Base-by-base conservation (phyloP, 495 filamentous ascomycete species). In the Hyaloscypha bicolor region DNA sequence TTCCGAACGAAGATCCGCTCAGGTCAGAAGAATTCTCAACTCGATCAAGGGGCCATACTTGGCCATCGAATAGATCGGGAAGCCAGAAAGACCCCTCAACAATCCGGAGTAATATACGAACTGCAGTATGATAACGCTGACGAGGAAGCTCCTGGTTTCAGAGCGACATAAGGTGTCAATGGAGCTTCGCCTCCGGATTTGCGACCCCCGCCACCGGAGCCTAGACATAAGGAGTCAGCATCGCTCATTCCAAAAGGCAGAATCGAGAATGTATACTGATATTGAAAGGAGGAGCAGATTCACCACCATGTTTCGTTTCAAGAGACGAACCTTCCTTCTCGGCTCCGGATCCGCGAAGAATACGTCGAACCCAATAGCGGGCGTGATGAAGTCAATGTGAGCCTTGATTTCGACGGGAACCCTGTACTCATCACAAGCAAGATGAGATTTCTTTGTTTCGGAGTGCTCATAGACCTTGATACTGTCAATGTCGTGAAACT, bases 341-440 rank as follows among this genome's bases (percentile, higher is more conserved):
- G 33, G 48, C 16, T 21, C 22, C 31, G 33, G 48, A 14, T 21
- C 22, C 22, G 22, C 55, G 58, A 67, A 1, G 3, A 16, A 19
- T 16, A 60, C 68, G 63, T 70, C 68, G 31, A 70, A 70, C 45
- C 63, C 58, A 14, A 70, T 42, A 0, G 68, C 64, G 2, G 68
- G 68, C 25, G 53, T 67, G 60, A 89, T 83, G 68, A 86, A 87
- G 73, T 89, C 87, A 57, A 89, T 77, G 63, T 88, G 83, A 3
- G 69, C 66, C 33, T 75, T 75, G 29, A 88, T 66, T 22, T 81
- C 70, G 14, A 77, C 72, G 0, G 87, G 86, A 8, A 89, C 72
- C 52, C 84, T 81, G 62, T 89, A 88, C 1, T 73, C 69, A 39
- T 73, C 65, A 52, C 74, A 75, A 25, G 58, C 57, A 39, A 67